Evolutionary conservation across 139 green algal species (phyloP), one percentile per base, ranked within the genome.

Genomic region (Chlamydomonas applanata): DNA sequence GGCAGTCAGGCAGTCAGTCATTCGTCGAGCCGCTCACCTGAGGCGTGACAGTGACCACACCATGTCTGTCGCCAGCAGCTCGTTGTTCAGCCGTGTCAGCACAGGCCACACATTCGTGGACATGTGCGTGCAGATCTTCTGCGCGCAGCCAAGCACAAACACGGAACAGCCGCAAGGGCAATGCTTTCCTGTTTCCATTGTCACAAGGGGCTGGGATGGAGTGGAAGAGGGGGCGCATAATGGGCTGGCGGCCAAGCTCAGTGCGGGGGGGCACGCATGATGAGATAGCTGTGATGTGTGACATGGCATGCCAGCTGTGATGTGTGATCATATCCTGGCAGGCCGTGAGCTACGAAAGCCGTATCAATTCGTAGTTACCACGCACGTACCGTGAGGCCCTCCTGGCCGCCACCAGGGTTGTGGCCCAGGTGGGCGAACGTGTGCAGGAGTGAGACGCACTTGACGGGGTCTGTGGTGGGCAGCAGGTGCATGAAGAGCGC

Each of bases 401-500:
- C 24, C 25, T 66, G 59, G n/a, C 30, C 30, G 9, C 30, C 30
- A 2, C 59, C 59, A 11, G 59, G 59, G 11, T 66, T 30, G n/a
- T 66, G 59, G 25, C n/a, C n/a, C 25, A 66, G 16, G 11, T 66
- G 59, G 2, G 59, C 59, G n/a, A 66, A 30, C 35, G 59, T 66
- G 11, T 66, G 59, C 59, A 66, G 22, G n/a, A 66, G 22, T 7
- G 17, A 22, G 2, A 66, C 59, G 11, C n/a, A 66, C 3, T 25
- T 34, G 59, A 29, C 22, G 59, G 59, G 59, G 59, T 66, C 59
- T 25, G 30, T 35, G 2, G 11, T 9, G 3, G 59, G 59, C 59
- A 66, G 3, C 24, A 66, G 25, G 59, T 66, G 59, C 59, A 66
- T 66, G 59, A 40, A 66, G n/a, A 66, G 59, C 25, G 59, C 59